Percentiles rank a stretch among this genome's conserved stretches.
Evolutionary conservation across 2,329 filamentous ascomycete genomes (phyloP).

Genomic region (Sclerotinia nivalis): DNA sequence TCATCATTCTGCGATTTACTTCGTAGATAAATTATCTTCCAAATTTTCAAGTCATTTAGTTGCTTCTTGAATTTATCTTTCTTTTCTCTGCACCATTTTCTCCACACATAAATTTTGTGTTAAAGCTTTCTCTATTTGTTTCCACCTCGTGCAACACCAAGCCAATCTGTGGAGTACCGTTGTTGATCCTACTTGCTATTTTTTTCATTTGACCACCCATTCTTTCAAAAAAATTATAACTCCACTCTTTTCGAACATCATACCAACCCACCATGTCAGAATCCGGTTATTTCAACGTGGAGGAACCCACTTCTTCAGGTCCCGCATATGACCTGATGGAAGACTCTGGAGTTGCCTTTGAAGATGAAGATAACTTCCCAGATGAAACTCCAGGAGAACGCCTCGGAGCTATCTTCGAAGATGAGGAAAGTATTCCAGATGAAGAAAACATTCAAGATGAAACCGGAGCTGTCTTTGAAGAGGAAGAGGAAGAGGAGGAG

Average conservation of each 20-base stretch:
- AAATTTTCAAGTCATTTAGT: slow-evolving; percentile 21
- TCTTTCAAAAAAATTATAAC: background rate
- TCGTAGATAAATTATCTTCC: slow-evolving; percentile 6
- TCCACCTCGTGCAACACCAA: slow-evolving; percentile 1
- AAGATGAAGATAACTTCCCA: slow-evolving; percentile 15
- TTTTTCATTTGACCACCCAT: background rate
- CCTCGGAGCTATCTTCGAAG: slow-evolving; percentile 15
- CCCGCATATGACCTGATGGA: slow-evolving; percentile 10
- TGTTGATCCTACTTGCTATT: background rate
- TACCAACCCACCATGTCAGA: slow-evolving; percentile 10
- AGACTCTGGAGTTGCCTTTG: slow-evolving; percentile 19
- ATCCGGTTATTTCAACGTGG: slow-evolving; percentile 16
- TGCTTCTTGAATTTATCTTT: slow-evolving; percentile 14
- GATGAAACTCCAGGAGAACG: slow-evolving; percentile 13
- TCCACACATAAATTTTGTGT: slow-evolving; percentile 1
- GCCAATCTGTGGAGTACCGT: background rate
- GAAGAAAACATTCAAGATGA: slow-evolving; percentile 14
- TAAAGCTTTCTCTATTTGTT: slow-evolving; percentile 1
- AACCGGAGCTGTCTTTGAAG: slow-evolving; percentile 8
- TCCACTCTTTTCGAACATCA: slow-evolving; percentile 15
- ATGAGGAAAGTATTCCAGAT: slow-evolving; percentile 6
- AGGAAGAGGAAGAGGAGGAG: slow-evolving; percentile 10
- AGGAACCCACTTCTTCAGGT: background rate
- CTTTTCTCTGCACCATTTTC: background rate
- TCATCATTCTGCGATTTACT: slow-evolving; percentile 9